Evolutionary conservation across 495 filamentous ascomycete species (phyloP), one percentile per base, ranked within the genome.

Genomic region (Trichoderma asperelloides): DNA sequence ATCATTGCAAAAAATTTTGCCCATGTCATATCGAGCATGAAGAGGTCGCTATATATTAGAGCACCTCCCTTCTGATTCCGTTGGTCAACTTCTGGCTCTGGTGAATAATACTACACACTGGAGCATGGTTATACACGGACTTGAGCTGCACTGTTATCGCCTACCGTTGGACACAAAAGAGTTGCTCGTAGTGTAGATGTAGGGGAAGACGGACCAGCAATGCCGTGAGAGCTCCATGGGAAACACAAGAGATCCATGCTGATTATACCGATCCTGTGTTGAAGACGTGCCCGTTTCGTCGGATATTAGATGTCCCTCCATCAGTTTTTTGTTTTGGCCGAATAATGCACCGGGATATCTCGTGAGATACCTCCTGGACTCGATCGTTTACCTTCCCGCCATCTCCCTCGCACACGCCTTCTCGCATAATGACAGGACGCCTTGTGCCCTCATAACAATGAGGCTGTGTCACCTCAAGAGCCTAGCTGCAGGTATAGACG

Each of bases 401-500:
- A 60, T 15, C 11, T 12, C 15, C 55, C 55, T 60, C 55, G 55
- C 55, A 60, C 55, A 60, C 55, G 55, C 55, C 55, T 60, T 30
- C 25, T 30, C 55, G 55, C 55, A 60, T 60, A 28, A 60, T 60
- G 55, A 60, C 55, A 60, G 27, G 55, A 7, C 27, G 55, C 30
- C 25, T 60, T 30, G 55, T 60, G 27, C 16, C 13, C 27, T 60
- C 55, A 60, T 21, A 30, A 60, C 55, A 60, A 60, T 60, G 55
- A 60, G 8, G 12, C 11, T 21, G 55, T 60, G 55, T 15, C 25
- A 60, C 55, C 30, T 25, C 23, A 60, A 60, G 9, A 60, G 55
- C 55, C 55, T 60, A 30, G 55, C 55, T 60, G 55, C 55, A 60
- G 55, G 55, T 33, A 30, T 60, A 60, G 27, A 60, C 55, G 55